Evolutionary conservation across 1,284 basidiomycete genomes (phyloP).

Genomic region (Rugosomyces carneus): DNA sequence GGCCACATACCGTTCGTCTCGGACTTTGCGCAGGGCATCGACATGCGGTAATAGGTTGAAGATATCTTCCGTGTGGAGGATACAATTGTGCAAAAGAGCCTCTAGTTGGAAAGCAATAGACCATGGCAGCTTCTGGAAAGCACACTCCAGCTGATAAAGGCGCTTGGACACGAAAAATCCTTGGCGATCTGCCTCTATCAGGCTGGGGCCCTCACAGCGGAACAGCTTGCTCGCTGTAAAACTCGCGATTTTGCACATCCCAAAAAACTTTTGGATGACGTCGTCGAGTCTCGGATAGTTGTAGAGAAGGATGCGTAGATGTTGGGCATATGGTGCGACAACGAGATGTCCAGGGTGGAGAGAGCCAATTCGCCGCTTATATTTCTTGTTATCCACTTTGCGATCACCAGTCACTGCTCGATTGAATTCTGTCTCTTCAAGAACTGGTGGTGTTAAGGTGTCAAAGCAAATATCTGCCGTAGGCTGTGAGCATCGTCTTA

Average conservation of each 20-base stretch:
- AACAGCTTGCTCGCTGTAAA: slow-evolving; percentile 31
- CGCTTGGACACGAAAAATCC: slow-evolving; percentile 44
- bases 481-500: not conserved
- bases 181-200: slow-evolving; percentile 41
- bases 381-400: slow-evolving; percentile 34
- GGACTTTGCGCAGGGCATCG: slow-evolving; percentile 30
- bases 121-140: slow-evolving; percentile 46
- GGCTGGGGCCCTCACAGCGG: slow-evolving; percentile 19
- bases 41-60: slow-evolving; percentile 38
- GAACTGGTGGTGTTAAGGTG: slow-evolving; percentile 50
- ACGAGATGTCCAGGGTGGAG: slow-evolving; percentile 46
- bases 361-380: slow-evolving; percentile 48
- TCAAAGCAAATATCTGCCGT: slow-evolving; percentile 60
- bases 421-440: slow-evolving; percentile 55
- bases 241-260: slow-evolving; percentile 49
- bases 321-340: slow-evolving; percentile 59
- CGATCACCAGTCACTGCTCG: slow-evolving; percentile 38
- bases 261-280: slow-evolving; percentile 39
- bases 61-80: slow-evolving; percentile 52
- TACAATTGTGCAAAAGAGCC: slow-evolving; percentile 51
- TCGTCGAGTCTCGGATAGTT: slow-evolving; percentile 30
- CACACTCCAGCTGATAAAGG: slow-evolving; percentile 38
- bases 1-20: slow-evolving; percentile 30
- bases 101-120: slow-evolving; percentile 66
- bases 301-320: slow-evolving; percentile 55